Percentiles rank a stretch among this genome's conserved stretches.
Conservation (phyloP, 2,329 filamentous ascomycete species). For the Pseudogymnoascus sp. region DNA sequence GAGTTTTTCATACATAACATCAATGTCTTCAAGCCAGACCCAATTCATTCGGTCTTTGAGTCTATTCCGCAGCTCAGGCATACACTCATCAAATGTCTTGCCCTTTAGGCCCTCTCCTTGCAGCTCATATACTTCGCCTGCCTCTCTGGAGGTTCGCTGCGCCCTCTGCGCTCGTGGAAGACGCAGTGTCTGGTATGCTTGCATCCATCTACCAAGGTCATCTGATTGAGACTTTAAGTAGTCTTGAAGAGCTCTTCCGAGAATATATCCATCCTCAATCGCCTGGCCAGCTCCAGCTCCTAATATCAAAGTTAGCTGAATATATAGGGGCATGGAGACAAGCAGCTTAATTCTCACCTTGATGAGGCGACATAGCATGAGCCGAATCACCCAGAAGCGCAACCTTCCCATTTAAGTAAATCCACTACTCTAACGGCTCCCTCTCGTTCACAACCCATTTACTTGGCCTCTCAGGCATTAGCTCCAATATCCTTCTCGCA, state of each 20-base stretch:
- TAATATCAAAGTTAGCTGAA: too few species aligned
- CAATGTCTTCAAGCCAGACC: conserved; percentile 30
- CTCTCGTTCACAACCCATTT: neutral
- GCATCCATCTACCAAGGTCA: too few species aligned
- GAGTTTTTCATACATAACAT: conserved; percentile 12
- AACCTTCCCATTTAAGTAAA: conserved; percentile 7
- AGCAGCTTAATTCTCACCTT: neutral
- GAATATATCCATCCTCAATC: too few species aligned
- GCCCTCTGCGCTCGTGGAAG: conserved; percentile 15
- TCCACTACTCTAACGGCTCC: conserved; percentile 5
- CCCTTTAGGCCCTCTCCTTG: conserved; percentile 29
- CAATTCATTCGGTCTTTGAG: conserved; percentile 27
- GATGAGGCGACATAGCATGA: conserved; percentile 9
- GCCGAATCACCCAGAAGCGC: conserved; percentile 10
- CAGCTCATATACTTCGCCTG: conserved; percentile 31
- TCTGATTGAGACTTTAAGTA: too few species aligned
- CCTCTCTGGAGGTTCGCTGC: conserved; percentile 26
- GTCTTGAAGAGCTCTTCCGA: too few species aligned
- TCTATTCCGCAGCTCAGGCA: conserved; percentile 26
- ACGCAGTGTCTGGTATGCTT: too few species aligned
- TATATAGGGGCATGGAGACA: conserved; percentile 26
- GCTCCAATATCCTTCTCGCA: neutral
- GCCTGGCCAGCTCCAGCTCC: too few species aligned
- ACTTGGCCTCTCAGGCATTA: conserved; percentile 1
- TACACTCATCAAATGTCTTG: conserved; percentile 30